Percentiles rank a stretch among this genome's conserved stretches.
These are phyloP conservation scores for Exidia glandulosa DNA, from an alignment of 768 basidiomycete genomes.

Conservation along the genomic window DNA sequence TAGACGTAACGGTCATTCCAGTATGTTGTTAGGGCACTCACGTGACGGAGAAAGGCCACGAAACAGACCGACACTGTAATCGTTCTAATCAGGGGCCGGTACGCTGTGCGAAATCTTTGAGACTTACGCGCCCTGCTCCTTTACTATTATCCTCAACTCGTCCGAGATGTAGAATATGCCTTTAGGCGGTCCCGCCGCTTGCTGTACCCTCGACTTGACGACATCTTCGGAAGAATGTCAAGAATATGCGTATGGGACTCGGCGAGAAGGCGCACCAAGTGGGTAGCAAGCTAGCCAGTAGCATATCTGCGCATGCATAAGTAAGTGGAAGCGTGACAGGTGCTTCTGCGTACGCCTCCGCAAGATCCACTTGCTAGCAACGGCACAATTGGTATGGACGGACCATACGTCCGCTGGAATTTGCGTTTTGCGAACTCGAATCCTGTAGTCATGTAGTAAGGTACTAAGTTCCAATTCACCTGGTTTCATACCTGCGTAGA, in stretches of 20 bases:
- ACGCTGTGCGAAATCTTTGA: neutral
- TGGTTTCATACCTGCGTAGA: slow-evolving; percentile 43
- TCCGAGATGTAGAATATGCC: slow-evolving; percentile 66
- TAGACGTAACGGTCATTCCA: neutral
- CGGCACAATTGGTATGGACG: slow-evolving; percentile 73
- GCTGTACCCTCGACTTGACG: slow-evolving; percentile 82
- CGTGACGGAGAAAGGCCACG: slow-evolving; percentile 67
- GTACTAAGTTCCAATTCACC: neutral
- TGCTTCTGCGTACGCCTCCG: slow-evolving; percentile 50
- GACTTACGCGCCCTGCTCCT: slow-evolving; percentile 64
- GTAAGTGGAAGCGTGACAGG: neutral
- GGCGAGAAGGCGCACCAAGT: slow-evolving; percentile 35
- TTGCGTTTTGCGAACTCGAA: slow-evolving; percentile 85
- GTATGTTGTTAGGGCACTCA: slow-evolving; percentile 31
- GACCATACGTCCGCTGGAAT: slow-evolving; percentile 53
- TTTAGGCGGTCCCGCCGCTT: slow-evolving; percentile 60
- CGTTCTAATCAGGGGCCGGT: neutral
- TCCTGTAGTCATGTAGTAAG: slow-evolving; percentile 31
- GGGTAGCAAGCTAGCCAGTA: slow-evolving; percentile 96
- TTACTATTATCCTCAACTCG: slow-evolving; percentile 56
- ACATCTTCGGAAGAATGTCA: slow-evolving; percentile 45
- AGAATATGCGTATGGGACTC: neutral
- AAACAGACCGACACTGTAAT: slow-evolving; percentile 49
- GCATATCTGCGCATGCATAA: slow-evolving; percentile 38
- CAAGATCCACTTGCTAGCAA: slow-evolving; percentile 72